Conservation (phyloP, 1,284 basidiomycete species). For the Cutaneotrichosporon mucoides region DNA sequence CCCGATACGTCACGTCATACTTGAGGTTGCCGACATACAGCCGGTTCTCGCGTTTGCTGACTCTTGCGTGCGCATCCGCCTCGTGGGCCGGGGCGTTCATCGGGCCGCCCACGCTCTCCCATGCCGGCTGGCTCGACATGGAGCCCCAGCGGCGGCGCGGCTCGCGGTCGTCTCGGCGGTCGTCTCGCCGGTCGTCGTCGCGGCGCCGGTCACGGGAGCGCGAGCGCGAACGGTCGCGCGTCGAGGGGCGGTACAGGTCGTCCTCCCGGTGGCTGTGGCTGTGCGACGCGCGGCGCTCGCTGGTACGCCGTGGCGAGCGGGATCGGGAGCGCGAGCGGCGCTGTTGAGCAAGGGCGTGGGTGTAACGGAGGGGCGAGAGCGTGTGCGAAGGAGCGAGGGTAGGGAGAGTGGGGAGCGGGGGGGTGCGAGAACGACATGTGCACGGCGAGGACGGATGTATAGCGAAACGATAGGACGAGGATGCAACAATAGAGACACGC, state of each 20-base stretch:
- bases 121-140: not conserved
- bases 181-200: conserved; percentile 5
- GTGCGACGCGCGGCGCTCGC: not conserved
- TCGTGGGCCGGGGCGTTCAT: conserved; percentile 88
- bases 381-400: not conserved
- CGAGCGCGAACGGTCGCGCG: conserved; percentile 27
- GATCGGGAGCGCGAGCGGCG: conserved; percentile 10
- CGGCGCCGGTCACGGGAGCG: conserved; percentile 55
- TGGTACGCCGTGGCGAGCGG: conserved; percentile 10
- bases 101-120: conserved; percentile 65
- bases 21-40: conserved; percentile 97
- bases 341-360: not conserved
- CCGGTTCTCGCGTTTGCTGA: conserved; percentile 93
- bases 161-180: conserved; percentile 9
- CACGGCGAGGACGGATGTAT: too few relatives aligned
- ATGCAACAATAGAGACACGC: not conserved
- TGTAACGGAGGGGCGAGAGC: not conserved
- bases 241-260: conserved; percentile 19
- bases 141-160: not conserved
- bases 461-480: too few relatives aligned
- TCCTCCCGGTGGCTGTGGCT: not conserved
- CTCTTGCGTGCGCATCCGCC: conserved; percentile 80
- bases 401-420: too few relatives aligned
- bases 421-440: too few relatives aligned
- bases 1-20: conserved; percentile 95